A percentile compares a stretch with the other conserved stretches of the same genome.
phyloP scores from a whole-genome alignment of 2,329 filamentous ascomycete genomes.

The Boeremia lycopersici region DNA sequence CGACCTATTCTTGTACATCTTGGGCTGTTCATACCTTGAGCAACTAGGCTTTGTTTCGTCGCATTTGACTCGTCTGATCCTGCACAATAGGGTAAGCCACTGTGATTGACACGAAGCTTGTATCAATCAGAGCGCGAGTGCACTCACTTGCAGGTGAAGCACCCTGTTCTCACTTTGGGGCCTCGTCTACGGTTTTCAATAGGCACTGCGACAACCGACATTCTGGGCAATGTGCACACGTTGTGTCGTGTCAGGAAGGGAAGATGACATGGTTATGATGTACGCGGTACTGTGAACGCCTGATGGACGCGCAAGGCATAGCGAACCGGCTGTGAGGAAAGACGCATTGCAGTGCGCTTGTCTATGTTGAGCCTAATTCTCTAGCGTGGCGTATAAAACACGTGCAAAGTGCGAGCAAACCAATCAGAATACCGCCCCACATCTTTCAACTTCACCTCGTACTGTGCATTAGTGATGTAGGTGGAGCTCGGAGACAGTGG shows the following conservation, averaged over 20 bases:
- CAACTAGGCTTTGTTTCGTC: constrained; percentile 30
- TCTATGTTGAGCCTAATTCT: neutral
- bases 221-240: neutral
- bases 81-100: neutral
- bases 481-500: too few species aligned
- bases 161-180: constrained; percentile 34
- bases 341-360: neutral
- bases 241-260: neutral
- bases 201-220: constrained; percentile 6
- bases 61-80: constrained; percentile 31
- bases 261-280: neutral
- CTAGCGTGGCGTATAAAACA: neutral
- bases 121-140: neutral
- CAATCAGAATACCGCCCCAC: neutral
- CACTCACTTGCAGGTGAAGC: constrained; percentile 35
- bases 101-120: neutral
- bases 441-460: too few species aligned
- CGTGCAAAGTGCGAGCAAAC: constrained; percentile 9
- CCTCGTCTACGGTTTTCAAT: constrained; percentile 16
- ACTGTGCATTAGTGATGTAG: too few species aligned
- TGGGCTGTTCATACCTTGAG: constrained; percentile 18
- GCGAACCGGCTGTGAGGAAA: neutral
- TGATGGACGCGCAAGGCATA: too few species aligned
- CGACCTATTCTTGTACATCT: too few species aligned
- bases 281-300: neutral